Conservation (phyloP, 306 rosid genomes). For the Vigna angularis region DNA sequence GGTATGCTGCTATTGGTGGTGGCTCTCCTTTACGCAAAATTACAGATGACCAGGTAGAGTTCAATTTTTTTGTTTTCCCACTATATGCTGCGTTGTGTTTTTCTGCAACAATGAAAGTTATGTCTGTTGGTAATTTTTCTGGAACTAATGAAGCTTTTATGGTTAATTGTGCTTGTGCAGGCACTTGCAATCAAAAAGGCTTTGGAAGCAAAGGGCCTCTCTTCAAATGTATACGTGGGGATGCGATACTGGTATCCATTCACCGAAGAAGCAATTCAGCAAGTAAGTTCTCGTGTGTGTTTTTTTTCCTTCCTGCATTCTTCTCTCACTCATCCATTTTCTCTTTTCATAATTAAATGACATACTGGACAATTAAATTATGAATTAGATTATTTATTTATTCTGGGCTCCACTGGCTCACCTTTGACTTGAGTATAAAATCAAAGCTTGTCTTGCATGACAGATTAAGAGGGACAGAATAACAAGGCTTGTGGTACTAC, state of each 20-base stretch:
- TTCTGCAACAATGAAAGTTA: slow-evolving; percentile 9
- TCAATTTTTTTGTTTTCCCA: slow-evolving; percentile 13
- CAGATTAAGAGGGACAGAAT: slow-evolving; percentile 92
- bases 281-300: slow-evolving; percentile 56
- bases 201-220: slow-evolving; percentile 77
- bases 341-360: slow-evolving; percentile 25
- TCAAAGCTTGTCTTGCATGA: slow-evolving; percentile 38
- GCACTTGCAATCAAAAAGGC: slow-evolving; percentile 86
- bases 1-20: slow-evolving; percentile 98
- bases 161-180: slow-evolving; percentile 54
- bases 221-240: slow-evolving; percentile 86
- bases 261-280: slow-evolving; percentile 96
- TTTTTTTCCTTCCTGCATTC: slow-evolving; percentile 20
- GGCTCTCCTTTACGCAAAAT: slow-evolving; percentile 98
- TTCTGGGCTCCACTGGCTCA: slow-evolving; percentile 33
- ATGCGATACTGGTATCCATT: slow-evolving; percentile 99
- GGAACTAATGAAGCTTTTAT: slow-evolving; percentile 30
- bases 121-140: slow-evolving; percentile 19
- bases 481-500: slow-evolving; percentile 96
- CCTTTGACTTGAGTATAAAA: slow-evolving; percentile 37
- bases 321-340: slow-evolving; percentile 14
- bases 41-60: slow-evolving; percentile 89
- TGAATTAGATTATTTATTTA: slow-evolving; percentile 23
- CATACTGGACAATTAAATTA: slow-evolving; percentile 9
- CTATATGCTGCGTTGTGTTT: slow-evolving; percentile 2